Evolutionary conservation across 2,329 filamentous ascomycete species (phyloP).

Genomic region (Cladosporium sp.): DNA sequence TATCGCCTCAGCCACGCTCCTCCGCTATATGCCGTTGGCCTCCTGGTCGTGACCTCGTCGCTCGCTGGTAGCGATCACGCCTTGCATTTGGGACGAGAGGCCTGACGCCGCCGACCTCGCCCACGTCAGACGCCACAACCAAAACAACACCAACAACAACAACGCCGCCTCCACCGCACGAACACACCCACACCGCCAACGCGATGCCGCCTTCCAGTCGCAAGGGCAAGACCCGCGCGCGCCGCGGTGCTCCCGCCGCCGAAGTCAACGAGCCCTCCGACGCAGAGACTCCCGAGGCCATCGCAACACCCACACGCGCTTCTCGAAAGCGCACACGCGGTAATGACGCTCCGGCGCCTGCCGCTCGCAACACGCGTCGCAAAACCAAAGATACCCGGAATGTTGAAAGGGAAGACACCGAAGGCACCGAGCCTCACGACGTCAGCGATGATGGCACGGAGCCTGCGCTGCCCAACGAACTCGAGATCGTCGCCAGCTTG

Average conservation of each 20-base stretch:
- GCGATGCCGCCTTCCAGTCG: conserved; percentile 29
- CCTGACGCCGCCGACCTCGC: neutral
- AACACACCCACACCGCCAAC: neutral
- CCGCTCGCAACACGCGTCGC: conserved; percentile 26
- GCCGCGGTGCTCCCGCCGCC: conserved; percentile 22
- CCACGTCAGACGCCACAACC: neutral
- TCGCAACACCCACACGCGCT: conserved; percentile 43
- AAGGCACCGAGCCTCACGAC: conserved; percentile 34
- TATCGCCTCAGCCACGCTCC: neutral
- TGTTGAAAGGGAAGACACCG: conserved; percentile 30
- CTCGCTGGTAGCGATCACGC: neutral
- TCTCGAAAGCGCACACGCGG: conserved; percentile 40
- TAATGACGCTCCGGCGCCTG: conserved; percentile 21
- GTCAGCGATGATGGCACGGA: conserved; percentile 33
- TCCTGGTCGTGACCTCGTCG: conserved; percentile 1
- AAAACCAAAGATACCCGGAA: conserved; percentile 30
- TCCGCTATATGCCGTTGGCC: neutral
- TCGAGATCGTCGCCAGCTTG: conserved; percentile 38
- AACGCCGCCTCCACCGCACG: neutral
- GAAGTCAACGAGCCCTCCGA: conserved; percentile 32
- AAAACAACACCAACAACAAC: neutral
- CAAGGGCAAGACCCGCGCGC: conserved; percentile 29
- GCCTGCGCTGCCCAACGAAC: conserved; percentile 34
- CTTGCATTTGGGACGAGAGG: neutral
- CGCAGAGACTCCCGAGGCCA: conserved; percentile 39